phyloP scores from a whole-genome alignment of 73 alveolate species.

The Paramecium pentaurelia region DNA sequence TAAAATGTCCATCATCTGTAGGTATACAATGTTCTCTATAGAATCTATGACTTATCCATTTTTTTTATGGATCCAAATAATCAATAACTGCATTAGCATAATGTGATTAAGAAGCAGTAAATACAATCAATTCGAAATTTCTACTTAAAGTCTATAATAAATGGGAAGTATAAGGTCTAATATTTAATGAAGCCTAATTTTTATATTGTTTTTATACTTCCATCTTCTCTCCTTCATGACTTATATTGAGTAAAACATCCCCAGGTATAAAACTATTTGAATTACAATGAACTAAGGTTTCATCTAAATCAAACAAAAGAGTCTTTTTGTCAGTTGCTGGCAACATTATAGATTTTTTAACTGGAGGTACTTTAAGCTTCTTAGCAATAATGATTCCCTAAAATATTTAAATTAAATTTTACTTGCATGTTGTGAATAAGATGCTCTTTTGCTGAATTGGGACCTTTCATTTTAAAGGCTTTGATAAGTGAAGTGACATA shows the following conservation, averaged over 20 bases:
- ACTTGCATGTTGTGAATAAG: not conserved
- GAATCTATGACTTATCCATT: constrained; percentile 78
- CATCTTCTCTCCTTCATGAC: constrained; percentile 29
- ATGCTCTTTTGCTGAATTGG: constrained; percentile 48
- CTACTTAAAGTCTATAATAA: constrained; percentile 73
- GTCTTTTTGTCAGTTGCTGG: constrained; percentile 65
- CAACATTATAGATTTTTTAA: not conserved
- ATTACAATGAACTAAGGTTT: constrained; percentile 55
- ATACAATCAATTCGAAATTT: constrained; percentile 83
- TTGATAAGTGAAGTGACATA: not conserved
- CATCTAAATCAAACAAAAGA: constrained; percentile 58
- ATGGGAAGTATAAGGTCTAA: constrained; percentile 87
- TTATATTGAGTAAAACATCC: constrained; percentile 44
- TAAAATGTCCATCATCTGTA: constrained; percentile 86
- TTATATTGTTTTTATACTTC: constrained; percentile 1
- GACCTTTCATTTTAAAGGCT: constrained; percentile 36
- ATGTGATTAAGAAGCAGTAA: constrained; percentile 92
- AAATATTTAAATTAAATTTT: not conserved
- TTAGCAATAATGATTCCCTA: constrained; percentile 2
- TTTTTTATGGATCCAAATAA: constrained; percentile 83
- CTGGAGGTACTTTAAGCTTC: constrained; percentile 29
- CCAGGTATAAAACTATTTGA: constrained; percentile 14
- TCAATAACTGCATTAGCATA: constrained; percentile 92
- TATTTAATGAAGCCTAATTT: constrained; percentile 87
- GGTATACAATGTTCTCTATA: constrained; percentile 89